Conservation (phyloP, 2,329 filamentous ascomycete genomes). For the Sarocladium strictum region DNA sequence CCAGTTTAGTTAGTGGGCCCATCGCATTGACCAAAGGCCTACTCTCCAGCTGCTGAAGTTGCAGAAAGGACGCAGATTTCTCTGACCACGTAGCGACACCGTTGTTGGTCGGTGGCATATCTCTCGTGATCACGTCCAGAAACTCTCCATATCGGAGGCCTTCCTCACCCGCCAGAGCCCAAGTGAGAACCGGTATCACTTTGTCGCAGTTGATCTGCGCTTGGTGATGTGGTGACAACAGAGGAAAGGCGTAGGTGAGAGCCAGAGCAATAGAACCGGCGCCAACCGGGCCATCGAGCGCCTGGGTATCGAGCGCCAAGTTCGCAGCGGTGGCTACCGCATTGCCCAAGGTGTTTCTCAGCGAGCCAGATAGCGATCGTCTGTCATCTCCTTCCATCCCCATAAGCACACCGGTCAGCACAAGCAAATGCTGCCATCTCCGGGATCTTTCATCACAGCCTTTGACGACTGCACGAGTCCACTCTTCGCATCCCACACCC, state of each 20-base stretch:
- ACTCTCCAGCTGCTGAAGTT: constrained; percentile 52
- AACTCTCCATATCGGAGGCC: constrained; percentile 75
- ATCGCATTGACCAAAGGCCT: constrained; percentile 60
- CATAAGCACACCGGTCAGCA: constrained; percentile 71
- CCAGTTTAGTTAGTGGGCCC: constrained; percentile 60
- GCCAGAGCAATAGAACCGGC: constrained; percentile 58
- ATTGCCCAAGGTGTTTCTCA: constrained; percentile 63
- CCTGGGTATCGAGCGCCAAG: constrained; percentile 55
- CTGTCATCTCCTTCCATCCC: constrained; percentile 64
- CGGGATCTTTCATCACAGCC: constrained; percentile 53
- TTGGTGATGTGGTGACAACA: constrained; percentile 57
- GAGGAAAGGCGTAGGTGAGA: constrained; percentile 70
- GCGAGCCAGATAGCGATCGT: constrained; percentile 54
- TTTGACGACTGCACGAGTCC: constrained; percentile 51
- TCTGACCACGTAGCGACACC: constrained; percentile 56
- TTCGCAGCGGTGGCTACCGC: constrained; percentile 72
- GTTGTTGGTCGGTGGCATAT: constrained; percentile 47
- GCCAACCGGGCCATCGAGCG: constrained; percentile 34
- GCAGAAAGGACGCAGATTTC: constrained; percentile 52
- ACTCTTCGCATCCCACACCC: constrained; percentile 43
- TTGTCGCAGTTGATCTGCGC: constrained; percentile 58
- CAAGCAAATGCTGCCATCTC: constrained; percentile 79
- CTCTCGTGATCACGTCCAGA: constrained; percentile 60
- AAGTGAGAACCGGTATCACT: constrained; percentile 64
- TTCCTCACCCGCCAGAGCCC: constrained; percentile 62